Base-by-base conservation (phyloP, 257 asterid genomes). In the Capsicum baccatum region DNA sequence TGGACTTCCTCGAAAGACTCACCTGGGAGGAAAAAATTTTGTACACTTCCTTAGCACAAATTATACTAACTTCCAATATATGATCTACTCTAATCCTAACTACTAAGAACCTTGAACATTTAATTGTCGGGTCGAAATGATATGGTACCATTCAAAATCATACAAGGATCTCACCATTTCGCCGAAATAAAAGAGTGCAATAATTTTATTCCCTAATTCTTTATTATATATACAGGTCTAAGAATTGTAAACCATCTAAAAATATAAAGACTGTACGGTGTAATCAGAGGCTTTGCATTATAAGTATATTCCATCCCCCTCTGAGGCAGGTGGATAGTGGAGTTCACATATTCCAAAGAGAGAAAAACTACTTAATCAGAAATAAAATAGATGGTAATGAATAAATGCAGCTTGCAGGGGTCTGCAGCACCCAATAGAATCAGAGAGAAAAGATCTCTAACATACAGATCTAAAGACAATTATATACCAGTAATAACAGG, bases 281-380 rank as follows among this genome's bases (percentile, higher is more conserved):
- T 68, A 67, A 14, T 48, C 44, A 67, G 50, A 67, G 48, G 13
- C 11, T 7, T 33, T 67, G 76, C 76, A 68, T 50, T 68, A 68
- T 9, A 37, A 14, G 63, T 58, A 58, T 58, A 37, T 37, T 68
- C 13, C 26, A 37, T 68, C 26, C 76, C n/a, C 52, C 16, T 37
- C 13, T 67, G 52, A 37, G 6, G 76, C 76, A 68, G 76, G n/a
- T 35, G 52, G 76, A 67, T 67, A 67, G 50, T 37, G 21, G 76
- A 68, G 48, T 35, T 4, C 21, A 37, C 56, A 42, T 70, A 42
- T 70, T 42, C 33, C 54, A 35, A 47, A 69, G 54, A 37, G 78
- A 7, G 78, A 10, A 39, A 39, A 69, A 39, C 74, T 69, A 39
- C 55, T 69, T 69, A 39, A 69, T 69, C 55, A 16, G 55, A 69